Evolutionary conservation across 2,329 filamentous ascomycete species (phyloP).

Genomic region (Cladophialophora bantiana): DNA sequence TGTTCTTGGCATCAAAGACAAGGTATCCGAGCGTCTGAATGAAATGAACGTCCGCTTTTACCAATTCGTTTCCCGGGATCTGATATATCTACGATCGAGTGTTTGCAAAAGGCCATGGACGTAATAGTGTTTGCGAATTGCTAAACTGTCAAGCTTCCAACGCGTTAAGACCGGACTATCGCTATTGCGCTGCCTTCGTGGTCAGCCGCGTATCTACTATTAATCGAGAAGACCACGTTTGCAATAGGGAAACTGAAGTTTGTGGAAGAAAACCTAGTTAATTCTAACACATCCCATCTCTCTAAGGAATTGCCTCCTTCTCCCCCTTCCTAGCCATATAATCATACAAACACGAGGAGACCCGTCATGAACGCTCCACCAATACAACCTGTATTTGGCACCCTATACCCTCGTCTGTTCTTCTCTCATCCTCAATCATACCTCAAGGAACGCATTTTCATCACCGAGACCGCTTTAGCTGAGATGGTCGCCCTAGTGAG

Average conservation of each 20-base stretch:
- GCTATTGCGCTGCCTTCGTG: no score
- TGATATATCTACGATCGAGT: no score
- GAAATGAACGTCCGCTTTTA: no score
- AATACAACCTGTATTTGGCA: neutral
- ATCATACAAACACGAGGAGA: neutral
- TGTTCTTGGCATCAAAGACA: neutral
- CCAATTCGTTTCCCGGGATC: no score
- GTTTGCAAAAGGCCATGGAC: no score
- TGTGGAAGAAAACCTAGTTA: neutral
- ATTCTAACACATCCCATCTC: neutral
- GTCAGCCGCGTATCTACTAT: no score
- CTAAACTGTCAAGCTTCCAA: no score
- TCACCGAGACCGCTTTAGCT: neutral
- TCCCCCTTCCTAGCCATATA: neutral
- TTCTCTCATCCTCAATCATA: neutral
- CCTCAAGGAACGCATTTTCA: no score
- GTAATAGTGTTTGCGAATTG: no score
- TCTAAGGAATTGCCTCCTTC: neutral
- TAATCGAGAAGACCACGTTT: neutral
- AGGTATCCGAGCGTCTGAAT: no score
- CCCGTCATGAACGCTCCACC: neutral
- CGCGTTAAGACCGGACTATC: no score
- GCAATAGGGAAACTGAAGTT: neutral
- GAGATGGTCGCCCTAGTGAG: neutral
- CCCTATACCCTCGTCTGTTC: neutral